Conservation (phyloP, 75 land plant genomes). For the Picea sitchensis region DNA sequence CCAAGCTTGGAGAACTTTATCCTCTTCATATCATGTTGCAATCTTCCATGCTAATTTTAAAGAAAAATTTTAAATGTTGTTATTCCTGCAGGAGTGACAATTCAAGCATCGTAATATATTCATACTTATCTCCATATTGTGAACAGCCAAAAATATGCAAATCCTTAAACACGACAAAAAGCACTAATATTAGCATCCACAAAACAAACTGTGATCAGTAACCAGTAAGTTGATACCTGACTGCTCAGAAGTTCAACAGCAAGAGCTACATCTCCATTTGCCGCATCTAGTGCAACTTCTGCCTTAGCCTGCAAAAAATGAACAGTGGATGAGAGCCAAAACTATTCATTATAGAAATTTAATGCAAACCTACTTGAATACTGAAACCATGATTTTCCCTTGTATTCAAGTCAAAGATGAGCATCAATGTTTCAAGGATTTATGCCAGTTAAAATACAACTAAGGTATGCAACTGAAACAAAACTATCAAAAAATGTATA, state of each 20-base stretch:
- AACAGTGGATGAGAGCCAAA: not conserved
- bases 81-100: not conserved
- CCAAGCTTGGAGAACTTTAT: too few species aligned
- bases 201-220: not conserved
- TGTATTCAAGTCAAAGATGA: not conserved
- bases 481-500: not conserved
- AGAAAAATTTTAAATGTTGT: not conserved
- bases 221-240: conserved; percentile 16
- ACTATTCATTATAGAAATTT: not conserved
- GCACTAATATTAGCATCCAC: not conserved
- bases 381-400: not conserved
- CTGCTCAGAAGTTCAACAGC: conserved; percentile 91
- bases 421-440: too few species aligned
- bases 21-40: too few species aligned
- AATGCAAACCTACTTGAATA: too few species aligned
- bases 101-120: not conserved
- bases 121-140: not conserved
- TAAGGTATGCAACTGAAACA: not conserved
- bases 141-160: not conserved
- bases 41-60: not conserved
- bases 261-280: conserved; percentile 78
- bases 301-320: conserved; percentile 41
- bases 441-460: not conserved
- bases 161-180: not conserved
- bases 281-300: conserved; percentile 82